Conservation (phyloP, 345 rosid genomes). For the Euphorbia tirucalli region DNA sequence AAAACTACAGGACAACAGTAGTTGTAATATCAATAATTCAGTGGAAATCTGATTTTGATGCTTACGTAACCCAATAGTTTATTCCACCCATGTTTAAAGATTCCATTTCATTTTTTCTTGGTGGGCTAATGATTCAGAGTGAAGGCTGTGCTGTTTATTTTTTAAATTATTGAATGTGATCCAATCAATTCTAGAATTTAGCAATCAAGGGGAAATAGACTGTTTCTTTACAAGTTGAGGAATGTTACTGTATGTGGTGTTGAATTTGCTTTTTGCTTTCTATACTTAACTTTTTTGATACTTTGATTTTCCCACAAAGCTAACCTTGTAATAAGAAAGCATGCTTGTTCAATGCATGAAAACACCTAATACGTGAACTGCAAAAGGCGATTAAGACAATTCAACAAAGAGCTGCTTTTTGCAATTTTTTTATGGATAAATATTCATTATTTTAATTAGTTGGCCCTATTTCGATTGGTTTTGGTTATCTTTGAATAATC, state of each 20-base stretch:
- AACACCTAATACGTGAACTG: neutral
- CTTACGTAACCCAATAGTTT: constrained; percentile 5
- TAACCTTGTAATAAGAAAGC: too few relatives aligned
- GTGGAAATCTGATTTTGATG: neutral
- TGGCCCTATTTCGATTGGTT: too few relatives aligned
- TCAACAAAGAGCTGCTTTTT: neutral
- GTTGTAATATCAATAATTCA: neutral
- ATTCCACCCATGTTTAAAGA: neutral
- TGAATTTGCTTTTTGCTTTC: neutral
- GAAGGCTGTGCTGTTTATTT: neutral
- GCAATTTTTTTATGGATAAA: too few relatives aligned
- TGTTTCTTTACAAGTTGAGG: neutral
- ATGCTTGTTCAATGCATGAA: neutral
- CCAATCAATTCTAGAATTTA: neutral
- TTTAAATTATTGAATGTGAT: constrained; percentile 11
- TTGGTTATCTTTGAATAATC: neutral
- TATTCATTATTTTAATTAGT: too few relatives aligned
- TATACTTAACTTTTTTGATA: neutral
- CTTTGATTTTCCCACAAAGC: neutral
- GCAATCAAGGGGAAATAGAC: neutral
- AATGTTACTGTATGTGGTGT: neutral
- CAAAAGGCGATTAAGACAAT: neutral
- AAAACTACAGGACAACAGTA: constrained; percentile 7
- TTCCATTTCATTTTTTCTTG: neutral
- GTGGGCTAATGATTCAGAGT: too few relatives aligned